Evolutionary conservation across 495 filamentous ascomycete genomes (phyloP).

Genomic region (Xylaria curta): DNA sequence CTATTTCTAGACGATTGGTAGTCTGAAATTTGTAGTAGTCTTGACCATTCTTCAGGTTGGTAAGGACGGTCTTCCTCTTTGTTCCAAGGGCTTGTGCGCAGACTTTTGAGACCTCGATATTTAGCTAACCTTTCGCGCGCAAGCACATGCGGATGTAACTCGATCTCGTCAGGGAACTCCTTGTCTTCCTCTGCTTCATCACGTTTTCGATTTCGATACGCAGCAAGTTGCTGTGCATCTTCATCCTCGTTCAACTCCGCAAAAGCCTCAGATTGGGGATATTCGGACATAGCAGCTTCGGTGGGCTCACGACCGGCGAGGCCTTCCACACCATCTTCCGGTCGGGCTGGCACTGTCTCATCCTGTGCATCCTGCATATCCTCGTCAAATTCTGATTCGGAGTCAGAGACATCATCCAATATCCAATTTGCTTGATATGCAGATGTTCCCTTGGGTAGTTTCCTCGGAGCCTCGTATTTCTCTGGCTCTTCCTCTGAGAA

Average conservation of each 20-base stretch:
- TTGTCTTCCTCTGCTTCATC: slow-evolving; percentile 85
- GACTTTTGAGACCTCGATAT: slow-evolving; percentile 88
- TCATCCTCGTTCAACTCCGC: slow-evolving; percentile 85
- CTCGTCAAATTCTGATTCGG: slow-evolving; percentile 79
- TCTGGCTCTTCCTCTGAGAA: slow-evolving; percentile 87
- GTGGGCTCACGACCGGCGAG: slow-evolving; percentile 71
- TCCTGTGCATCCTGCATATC: slow-evolving; percentile 69
- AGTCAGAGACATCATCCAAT: slow-evolving; percentile 80
- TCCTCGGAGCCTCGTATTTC: slow-evolving; percentile 62
- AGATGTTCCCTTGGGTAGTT: slow-evolving; percentile 88
- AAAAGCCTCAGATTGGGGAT: slow-evolving; percentile 89
- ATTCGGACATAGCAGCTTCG: slow-evolving; percentile 82
- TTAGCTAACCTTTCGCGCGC: slow-evolving; percentile 83
- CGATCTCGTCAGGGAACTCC: slow-evolving; percentile 97
- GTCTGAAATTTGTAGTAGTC: slow-evolving; percentile 81
- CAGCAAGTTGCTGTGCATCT: slow-evolving; percentile 77
- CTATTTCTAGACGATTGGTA: slow-evolving; percentile 81
- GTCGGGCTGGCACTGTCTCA: slow-evolving; percentile 57
- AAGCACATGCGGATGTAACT: slow-evolving; percentile 84
- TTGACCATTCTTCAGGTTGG: slow-evolving; percentile 87
- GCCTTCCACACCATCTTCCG: slow-evolving; percentile 82
- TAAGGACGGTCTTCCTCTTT: slow-evolving; percentile 82
- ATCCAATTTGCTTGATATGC: slow-evolving; percentile 95
- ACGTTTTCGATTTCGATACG: slow-evolving; percentile 73
- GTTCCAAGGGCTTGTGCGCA: slow-evolving; percentile 86